Evolutionary conservation across 192 early-diverging fungal genomes (phyloP).

Genomic region (Rhizophlyctis rosea): DNA sequence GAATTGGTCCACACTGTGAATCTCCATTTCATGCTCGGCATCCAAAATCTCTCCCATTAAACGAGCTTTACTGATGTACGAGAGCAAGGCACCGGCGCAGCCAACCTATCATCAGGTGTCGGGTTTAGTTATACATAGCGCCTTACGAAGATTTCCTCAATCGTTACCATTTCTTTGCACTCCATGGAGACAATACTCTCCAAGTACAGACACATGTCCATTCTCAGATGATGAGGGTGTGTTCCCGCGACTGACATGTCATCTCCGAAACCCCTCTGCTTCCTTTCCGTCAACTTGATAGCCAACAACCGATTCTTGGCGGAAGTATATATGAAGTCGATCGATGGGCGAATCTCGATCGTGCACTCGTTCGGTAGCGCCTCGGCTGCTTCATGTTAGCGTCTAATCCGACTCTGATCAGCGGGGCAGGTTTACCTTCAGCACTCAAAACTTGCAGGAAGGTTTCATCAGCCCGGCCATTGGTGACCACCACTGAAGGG

Average conservation of each 20-base stretch:
- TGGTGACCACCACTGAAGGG: constrained; percentile 28
- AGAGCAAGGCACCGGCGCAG: constrained; percentile 39
- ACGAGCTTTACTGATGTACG: constrained; percentile 26
- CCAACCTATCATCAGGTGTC: constrained; percentile 37
- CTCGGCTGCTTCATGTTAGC: constrained; percentile 10
- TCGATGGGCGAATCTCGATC: constrained; percentile 37
- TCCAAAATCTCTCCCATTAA: constrained; percentile 26
- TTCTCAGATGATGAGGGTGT: constrained; percentile 4
- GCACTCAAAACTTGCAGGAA: constrained; percentile 21
- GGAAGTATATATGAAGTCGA: constrained; percentile 40
- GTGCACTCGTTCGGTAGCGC: neutral
- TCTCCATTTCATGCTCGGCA: constrained; percentile 18
- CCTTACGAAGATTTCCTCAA: neutral
- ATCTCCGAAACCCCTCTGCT: too few species aligned
- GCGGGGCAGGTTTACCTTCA: constrained; percentile 17
- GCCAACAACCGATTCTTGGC: constrained; percentile 27
- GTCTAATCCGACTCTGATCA: constrained; percentile 9
- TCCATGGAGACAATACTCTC: constrained; percentile 40
- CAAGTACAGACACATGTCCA: constrained; percentile 21
- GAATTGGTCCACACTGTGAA: constrained; percentile 35
- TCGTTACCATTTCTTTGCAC: constrained; percentile 35
- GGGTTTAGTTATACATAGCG: neutral
- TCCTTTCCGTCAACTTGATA: constrained; percentile 9
- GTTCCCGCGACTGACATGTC: constrained; percentile 3
- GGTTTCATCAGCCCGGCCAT: constrained; percentile 26